Conservation (phyloP, 257 asterid species). For the Ballota nigra region DNA sequence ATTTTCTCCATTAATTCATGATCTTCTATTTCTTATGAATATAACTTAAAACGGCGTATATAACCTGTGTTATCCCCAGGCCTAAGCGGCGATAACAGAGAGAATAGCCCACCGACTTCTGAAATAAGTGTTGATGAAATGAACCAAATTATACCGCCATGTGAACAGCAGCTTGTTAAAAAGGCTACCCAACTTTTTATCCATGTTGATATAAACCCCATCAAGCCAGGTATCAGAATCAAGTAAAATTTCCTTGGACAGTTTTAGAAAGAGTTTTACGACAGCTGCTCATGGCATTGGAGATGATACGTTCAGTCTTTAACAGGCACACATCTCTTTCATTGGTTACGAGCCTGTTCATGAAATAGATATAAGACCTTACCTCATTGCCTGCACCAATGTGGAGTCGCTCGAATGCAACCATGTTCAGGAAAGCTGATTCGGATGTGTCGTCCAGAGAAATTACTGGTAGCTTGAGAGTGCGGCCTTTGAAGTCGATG, state of each 20-base stretch:
- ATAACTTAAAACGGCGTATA: constrained; percentile 27
- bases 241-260: constrained; percentile 25
- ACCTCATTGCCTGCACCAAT: constrained; percentile 36
- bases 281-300: constrained; percentile 36
- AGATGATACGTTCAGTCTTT: constrained; percentile 25
- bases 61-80: constrained; percentile 33
- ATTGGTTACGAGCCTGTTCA: constrained; percentile 33
- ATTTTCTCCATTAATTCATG: too few relatives aligned
- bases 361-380: constrained; percentile 37
- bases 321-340: constrained; percentile 40
- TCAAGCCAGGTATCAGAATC: constrained; percentile 26
- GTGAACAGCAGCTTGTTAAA: constrained; percentile 25
- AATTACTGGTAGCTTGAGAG: constrained; percentile 31
- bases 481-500: constrained; percentile 23
- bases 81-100: constrained; percentile 43
- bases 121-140: constrained; percentile 36
- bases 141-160: constrained; percentile 35
- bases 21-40: not conserved
- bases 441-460: constrained; percentile 25
- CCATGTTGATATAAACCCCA: constrained; percentile 4
- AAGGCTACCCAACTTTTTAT: not conserved
- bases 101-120: constrained; percentile 43
- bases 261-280: constrained; percentile 32
- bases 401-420: constrained; percentile 45
- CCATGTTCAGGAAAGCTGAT: constrained; percentile 27